Evolutionary conservation across 73 alveolate genomes (phyloP), one percentile per base, ranked within the genome.

Genomic region (Uronychia binucleata): DNA sequence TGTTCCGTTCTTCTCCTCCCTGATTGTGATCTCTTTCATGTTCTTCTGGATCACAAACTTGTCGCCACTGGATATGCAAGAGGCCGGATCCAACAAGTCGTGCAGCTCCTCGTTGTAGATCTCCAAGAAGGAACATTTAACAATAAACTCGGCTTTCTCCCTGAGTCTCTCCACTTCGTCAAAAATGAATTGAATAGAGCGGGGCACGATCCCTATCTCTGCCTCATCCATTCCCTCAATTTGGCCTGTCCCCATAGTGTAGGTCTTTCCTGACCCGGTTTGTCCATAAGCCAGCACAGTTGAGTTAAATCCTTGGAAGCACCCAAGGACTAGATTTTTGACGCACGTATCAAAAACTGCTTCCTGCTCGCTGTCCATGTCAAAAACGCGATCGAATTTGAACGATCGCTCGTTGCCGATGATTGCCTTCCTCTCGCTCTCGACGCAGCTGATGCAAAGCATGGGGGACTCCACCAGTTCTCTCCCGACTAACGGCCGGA

Each of bases 241-340:
- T 46, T 92, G 80, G 26, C 97, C 97, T 78, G 96, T 96, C 28
- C 99, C 99, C 99, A 97, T 97, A 0, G 99, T 97, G 85, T 91
- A 94, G 35, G 99, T 97, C 82, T 97, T 97, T 33, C 99, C 99
- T n/a, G 98, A 92, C 0, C 99, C 99, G 0, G 99, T 97, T 34
- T 97, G 93, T 57, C 99, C 99, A 92, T 96, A 97, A 0, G 99
- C 99, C 57, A 97, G 84, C 33, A 97, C 94, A 0, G 99, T 97
- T 1, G 99, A 97, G 82, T 97, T 97, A 79, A 77, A 98, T 0
- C 99, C 99, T 74, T 89, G 95, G 77, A 98, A 95, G 30, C 97
- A 96, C 59, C 97, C 97, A 1, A 90, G 78, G 59, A 97, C 95
- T 75, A 98, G 91, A 79, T 86, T 96, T 80, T 95, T 93, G 0